Evolutionary conservation across 1,284 basidiomycete genomes (phyloP), one percentile per base, ranked within the genome.

Genomic region (Tilletiopsis washingtonensis): DNA sequence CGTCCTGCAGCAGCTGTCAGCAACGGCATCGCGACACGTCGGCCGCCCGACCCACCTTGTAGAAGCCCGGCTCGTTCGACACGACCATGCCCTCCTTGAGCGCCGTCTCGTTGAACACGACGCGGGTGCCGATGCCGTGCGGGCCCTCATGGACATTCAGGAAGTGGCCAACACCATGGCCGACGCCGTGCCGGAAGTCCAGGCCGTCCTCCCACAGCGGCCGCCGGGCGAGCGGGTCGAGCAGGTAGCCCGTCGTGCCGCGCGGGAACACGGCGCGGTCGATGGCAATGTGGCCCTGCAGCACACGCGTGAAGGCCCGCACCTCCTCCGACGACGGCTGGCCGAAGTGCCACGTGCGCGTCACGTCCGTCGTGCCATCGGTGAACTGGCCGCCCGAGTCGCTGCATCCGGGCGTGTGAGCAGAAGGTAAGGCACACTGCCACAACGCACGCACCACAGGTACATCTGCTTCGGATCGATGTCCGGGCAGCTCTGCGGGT

Each of bases 341-440:
- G 83, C 90, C 91, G 71, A 96, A 97, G 74, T 97, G 91, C 84
- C 89, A 76, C 6, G 63, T 57, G 29, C 91, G 78, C 4, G 91
- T 96, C 7, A 88, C 85, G 67, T 97, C 94, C 1, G 93, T 98
- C 0, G 93, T 98, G 11, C 91, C 91, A 65, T 96, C 91, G 25
- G 82, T 75, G 74, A 85, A 96, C 76, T 97, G 91, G 1, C 81
- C 76, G 64, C 93, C 93, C 20, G 88, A 91, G 74, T 98, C 93
- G 66, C 38, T 39, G 38, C 19, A 14, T 7, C 32, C 12, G 12
- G 32, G 32, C 17, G 32, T 12, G 32, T 34, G 12, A 12, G 32
- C 2, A 17, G 12, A 34, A 34, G 12, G 32, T 34, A 34, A 11
- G 32, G 12, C 12, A 17, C 17, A 17, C 12, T 17, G 32, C 32